A percentile compares a stretch with the other conserved stretches of the same genome.
phyloP scores from a whole-genome alignment of 148 eudicot genomes.

The Vaccinium macrocarpon region DNA sequence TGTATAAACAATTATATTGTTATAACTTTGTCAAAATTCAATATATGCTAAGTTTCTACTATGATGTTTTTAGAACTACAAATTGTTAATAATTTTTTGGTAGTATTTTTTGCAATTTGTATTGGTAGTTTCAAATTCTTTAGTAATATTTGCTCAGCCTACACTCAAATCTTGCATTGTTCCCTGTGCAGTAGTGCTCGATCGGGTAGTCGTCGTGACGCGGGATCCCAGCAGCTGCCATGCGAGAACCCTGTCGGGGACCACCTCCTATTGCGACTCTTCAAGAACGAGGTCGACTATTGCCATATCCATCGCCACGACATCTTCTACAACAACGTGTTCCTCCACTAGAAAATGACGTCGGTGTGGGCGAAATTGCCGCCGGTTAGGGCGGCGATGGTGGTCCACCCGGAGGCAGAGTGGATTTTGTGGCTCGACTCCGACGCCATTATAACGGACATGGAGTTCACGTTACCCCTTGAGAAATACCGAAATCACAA shows the following conservation, averaged over 20 bases:
- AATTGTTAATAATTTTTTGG: no score
- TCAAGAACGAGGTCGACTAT: conserved; percentile 48
- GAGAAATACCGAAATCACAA: conserved; percentile 41
- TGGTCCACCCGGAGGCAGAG: conserved; percentile 82
- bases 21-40: no score
- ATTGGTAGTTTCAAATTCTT: no score
- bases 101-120: no score
- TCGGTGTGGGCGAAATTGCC: conserved; percentile 70
- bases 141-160: no score
- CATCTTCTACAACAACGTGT: conserved; percentile 37
- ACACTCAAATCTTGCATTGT: no score
- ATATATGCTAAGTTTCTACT: no score
- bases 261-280: conserved; percentile 30
- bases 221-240: conserved; percentile 41
- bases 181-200: not conserved
- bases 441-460: conserved; percentile 70
- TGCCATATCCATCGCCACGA: conserved; percentile 37
- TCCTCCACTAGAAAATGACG: conserved; percentile 47
- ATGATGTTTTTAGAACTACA: no score
- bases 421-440: conserved; percentile 89
- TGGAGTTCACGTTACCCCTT: conserved; percentile 59
- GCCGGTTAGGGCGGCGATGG: conserved; percentile 65
- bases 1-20: no score
- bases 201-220: conserved; percentile 33
- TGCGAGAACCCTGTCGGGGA: conserved; percentile 38